Base-by-base conservation (phyloP, 768 basidiomycete species). In the Boletus rufocinnamomeus region DNA sequence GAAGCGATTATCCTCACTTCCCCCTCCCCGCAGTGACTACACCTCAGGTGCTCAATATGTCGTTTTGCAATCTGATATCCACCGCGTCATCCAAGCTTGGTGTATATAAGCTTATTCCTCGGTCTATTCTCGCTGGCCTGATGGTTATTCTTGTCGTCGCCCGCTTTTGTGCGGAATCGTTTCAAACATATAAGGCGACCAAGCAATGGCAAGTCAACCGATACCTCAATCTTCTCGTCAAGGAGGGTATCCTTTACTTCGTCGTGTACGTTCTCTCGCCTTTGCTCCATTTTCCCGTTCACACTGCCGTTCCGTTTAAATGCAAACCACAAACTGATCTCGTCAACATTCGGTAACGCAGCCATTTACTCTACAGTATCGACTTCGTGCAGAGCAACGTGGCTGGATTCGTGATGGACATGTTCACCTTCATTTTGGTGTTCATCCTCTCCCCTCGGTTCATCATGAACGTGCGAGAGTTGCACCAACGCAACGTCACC, bases 191-290 rank as follows among this genome's bases (percentile, higher is more conserved):
- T n/a, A n/a, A n/a, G n/a, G n/a, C n/a, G n/a, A n/a, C n/a, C n/a
- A n/a, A n/a, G n/a, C n/a, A n/a, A n/a, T n/a, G n/a, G n/a, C n/a
- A n/a, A n/a, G n/a, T n/a, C n/a, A n/a, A n/a, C n/a, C n/a, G n/a
- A n/a, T n/a, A n/a, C n/a, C n/a, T n/a, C n/a, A n/a, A n/a, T n/a
- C n/a, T n/a, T n/a, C n/a, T n/a, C n/a, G n/a, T n/a, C n/a, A n/a
- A n/a, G n/a, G n/a, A n/a, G n/a, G n/a, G n/a, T n/a, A n/a, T 62
- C 3, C 2, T 68, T 16, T 68, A 68, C 50, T 69, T 68, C 28
- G 0, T 57, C 9, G 57, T 21, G 67, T 68, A 60, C 47, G 67
- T 68, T n/a, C 17, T 14, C n/a, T 32, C 10, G 17, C 25, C 19
- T 28, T 44, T 21, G n/a, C n/a, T n/a, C n/a, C n/a, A n/a, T n/a